Evolutionary conservation across 768 basidiomycete genomes (phyloP).

Genomic region (Lactifluus echinatus): DNA sequence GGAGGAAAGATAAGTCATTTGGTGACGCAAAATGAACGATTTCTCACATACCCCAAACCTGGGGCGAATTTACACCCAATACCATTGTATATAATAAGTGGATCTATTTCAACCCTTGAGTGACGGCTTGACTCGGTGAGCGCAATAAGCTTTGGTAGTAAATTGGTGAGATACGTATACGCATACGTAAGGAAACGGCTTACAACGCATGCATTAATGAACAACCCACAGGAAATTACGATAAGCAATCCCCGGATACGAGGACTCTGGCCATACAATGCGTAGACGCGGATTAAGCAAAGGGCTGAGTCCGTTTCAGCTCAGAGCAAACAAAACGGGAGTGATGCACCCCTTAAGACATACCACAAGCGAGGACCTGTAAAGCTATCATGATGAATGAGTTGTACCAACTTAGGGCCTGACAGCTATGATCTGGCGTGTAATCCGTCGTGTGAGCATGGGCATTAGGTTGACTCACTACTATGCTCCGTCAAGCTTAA

Average conservation of each 20-base stretch:
- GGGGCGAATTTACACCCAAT: not conserved
- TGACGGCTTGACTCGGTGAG: too few species aligned
- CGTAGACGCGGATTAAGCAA: slow-evolving; percentile 3
- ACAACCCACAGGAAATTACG: not conserved
- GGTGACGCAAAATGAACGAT: too few species aligned
- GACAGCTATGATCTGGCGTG: not conserved
- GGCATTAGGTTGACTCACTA: not conserved
- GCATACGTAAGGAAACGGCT: not conserved
- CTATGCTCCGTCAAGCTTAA: not conserved
- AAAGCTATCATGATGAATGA: not conserved
- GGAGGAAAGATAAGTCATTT: not conserved
- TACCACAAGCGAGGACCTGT: slow-evolving; percentile 1
- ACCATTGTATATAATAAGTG: too few species aligned
- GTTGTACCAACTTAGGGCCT: not conserved
- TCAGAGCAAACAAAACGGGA: not conserved
- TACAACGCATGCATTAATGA: not conserved
- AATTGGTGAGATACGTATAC: not conserved
- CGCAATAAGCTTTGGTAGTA: too few species aligned
- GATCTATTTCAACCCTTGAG: too few species aligned
- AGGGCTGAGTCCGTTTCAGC: not conserved
- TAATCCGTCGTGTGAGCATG: not conserved
- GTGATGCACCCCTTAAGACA: not conserved
- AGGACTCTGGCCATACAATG: not conserved
- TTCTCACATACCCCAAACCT: not conserved
- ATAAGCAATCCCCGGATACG: not conserved